Evolutionary conservation across 1,284 basidiomycete species (phyloP).

Genomic region (Porodaedalea pini): DNA sequence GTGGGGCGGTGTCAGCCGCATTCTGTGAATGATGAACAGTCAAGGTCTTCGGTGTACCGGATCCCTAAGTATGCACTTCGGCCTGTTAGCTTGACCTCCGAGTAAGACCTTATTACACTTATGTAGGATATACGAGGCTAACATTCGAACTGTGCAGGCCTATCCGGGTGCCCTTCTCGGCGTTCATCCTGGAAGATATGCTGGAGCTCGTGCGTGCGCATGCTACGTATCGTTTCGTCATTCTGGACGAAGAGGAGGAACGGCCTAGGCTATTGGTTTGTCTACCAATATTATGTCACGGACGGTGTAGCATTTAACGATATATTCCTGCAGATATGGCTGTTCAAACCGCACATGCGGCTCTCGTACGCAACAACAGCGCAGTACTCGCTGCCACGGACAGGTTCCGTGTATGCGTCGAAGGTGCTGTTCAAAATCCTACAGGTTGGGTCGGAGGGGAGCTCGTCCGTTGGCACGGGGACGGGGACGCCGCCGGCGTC

Average conservation of each 20-base stretch:
- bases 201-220: conserved; percentile 83
- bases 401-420: conserved; percentile 59
- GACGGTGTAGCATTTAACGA: background rate
- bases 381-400: conserved; percentile 57
- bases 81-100: conserved; percentile 57
- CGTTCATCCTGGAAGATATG: conserved; percentile 85
- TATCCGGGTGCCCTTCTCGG: conserved; percentile 67
- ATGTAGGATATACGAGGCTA: background rate
- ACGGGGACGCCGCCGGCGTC: background rate
- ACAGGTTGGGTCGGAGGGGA: conserved; percentile 42
- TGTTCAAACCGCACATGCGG: conserved; percentile 84
- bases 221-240: conserved; percentile 83
- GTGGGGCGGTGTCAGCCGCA: conserved; percentile 67
- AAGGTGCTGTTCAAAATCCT: conserved; percentile 76
- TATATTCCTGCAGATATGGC: conserved; percentile 60
- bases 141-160: conserved; percentile 38
- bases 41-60: conserved; percentile 48
- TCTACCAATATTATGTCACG: conserved; percentile 7
- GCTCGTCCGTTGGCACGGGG: conserved; percentile 34
- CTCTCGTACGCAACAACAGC: conserved; percentile 64
- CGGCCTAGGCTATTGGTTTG: conserved; percentile 72
- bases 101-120: conserved; percentile 43
- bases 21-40: conserved; percentile 34
- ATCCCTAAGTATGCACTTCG: conserved; percentile 81
- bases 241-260: conserved; percentile 81